Conservation (phyloP, 2,329 filamentous ascomycete genomes). For the Colletotrichum magnum region DNA sequence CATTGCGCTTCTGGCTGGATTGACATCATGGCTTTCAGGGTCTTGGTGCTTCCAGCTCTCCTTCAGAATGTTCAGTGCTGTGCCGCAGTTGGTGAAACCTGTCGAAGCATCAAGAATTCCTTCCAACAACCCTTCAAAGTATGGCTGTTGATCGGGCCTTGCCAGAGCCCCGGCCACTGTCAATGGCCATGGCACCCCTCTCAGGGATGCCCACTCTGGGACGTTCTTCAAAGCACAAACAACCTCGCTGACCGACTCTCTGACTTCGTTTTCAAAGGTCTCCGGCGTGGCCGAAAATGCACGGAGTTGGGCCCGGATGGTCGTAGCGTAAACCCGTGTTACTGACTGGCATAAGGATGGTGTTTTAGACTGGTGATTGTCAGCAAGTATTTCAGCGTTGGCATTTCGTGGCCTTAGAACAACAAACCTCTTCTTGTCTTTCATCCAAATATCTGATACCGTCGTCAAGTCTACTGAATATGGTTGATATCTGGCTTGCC, state of each 20-base stretch:
- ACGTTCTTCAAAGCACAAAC: conserved; percentile 19
- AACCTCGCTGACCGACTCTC: conserved; percentile 12
- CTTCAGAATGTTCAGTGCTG: conserved; percentile 14
- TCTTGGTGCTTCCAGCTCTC: conserved; percentile 21
- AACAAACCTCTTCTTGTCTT: conserved; percentile 2
- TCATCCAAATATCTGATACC: conserved; percentile 6
- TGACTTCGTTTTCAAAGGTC: neutral
- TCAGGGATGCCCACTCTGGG: conserved; percentile 6
- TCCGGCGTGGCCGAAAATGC: neutral
- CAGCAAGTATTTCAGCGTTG: neutral
- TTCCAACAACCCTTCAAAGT: conserved; percentile 23
- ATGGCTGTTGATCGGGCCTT: conserved; percentile 9
- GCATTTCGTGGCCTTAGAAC: too few species aligned
- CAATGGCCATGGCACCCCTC: conserved; percentile 32
- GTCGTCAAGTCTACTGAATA: conserved; percentile 8
- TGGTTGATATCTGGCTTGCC: neutral
- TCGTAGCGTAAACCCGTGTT: conserved; percentile 30
- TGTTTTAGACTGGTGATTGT: too few species aligned
- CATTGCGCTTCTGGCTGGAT: conserved; percentile 18
- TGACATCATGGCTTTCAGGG: neutral
- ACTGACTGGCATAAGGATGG: conserved; percentile 11
- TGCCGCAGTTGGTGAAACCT: conserved; percentile 32
- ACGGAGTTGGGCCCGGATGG: conserved; percentile 17
- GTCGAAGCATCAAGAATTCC: conserved; percentile 13
- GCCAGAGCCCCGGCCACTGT: conserved; percentile 32